Percentiles rank a stretch among this genome's conserved stretches.
These are phyloP conservation scores for Phoma sp. DNA, from an alignment of 2,329 filamentous ascomycete genomes.

Conservation along the genomic window DNA sequence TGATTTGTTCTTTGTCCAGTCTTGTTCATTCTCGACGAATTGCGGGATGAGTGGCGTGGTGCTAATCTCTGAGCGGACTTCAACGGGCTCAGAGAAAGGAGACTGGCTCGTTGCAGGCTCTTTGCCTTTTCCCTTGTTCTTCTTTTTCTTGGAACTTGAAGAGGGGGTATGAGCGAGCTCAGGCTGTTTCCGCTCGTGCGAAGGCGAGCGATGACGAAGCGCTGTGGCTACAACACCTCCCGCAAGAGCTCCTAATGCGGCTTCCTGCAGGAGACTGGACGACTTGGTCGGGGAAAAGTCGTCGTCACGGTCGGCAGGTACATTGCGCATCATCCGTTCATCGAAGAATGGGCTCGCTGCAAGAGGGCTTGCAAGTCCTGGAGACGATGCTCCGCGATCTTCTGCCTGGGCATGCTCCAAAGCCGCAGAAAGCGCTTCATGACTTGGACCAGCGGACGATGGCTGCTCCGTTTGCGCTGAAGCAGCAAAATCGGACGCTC, in stretches of 20 bases:
- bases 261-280: slow-evolving; percentile 36
- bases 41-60: slow-evolving; percentile 30
- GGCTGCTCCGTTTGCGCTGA: slow-evolving; percentile 11
- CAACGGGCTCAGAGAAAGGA: not conserved
- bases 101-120: slow-evolving; percentile 23
- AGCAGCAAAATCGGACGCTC: slow-evolving; percentile 59
- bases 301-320: slow-evolving; percentile 12
- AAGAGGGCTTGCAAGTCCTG: slow-evolving; percentile 24
- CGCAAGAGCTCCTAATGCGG: slow-evolving; percentile 35
- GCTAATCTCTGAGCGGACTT: slow-evolving; percentile 13
- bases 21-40: slow-evolving; percentile 41
- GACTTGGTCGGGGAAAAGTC: slow-evolving; percentile 27
- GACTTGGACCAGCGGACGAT: slow-evolving; percentile 20
- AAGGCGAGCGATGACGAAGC: not conserved
- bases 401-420: slow-evolving; percentile 26
- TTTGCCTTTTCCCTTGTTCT: slow-evolving; percentile 22
- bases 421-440: slow-evolving; percentile 33
- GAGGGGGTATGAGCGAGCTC: not conserved
- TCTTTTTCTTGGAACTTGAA: not conserved
- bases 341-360: slow-evolving; percentile 34
- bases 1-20: slow-evolving; percentile 35
- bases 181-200: not conserved
- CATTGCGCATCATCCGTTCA: slow-evolving; percentile 33
- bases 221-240: slow-evolving; percentile 33
- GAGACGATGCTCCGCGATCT: slow-evolving; percentile 15